A percentile compares a stretch with the other conserved stretches of the same genome.
These are phyloP conservation scores for Basidiobolus meristosporus DNA, from an alignment of 371 early-diverging fungal species.

Conservation along the genomic window DNA sequence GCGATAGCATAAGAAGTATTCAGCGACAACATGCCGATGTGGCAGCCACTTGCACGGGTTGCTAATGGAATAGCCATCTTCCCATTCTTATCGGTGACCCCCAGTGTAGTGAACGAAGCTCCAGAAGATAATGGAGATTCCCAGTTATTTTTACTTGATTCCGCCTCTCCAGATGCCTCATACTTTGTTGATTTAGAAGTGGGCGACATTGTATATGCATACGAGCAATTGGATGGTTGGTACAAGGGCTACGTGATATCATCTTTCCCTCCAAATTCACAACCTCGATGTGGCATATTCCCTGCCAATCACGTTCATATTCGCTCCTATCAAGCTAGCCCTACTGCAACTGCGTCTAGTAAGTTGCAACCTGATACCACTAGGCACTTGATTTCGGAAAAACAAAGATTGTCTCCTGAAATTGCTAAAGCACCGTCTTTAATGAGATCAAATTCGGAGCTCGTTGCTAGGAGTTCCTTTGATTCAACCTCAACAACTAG, in stretches of 20 bases:
- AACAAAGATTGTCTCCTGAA: background rate
- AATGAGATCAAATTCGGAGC: background rate
- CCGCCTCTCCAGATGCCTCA: slow-evolving; percentile 7
- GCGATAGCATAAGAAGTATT: too few relatives aligned
- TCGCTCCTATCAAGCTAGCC: too few relatives aligned
- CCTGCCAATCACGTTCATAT: slow-evolving; percentile 33
- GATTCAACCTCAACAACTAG: background rate
- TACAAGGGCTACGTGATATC: slow-evolving; percentile 39
- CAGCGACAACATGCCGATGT: slow-evolving; percentile 8
- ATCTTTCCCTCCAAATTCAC: slow-evolving; percentile 16
- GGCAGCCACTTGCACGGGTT: slow-evolving; percentile 26
- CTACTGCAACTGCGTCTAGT: too few relatives aligned
- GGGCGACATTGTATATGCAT: slow-evolving; percentile 29
- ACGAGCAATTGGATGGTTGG: slow-evolving; percentile 34
- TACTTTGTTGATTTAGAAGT: slow-evolving; percentile 20
- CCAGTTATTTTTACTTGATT: too few relatives aligned
- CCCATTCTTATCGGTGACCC: slow-evolving; percentile 13
- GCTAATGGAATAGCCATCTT: slow-evolving; percentile 24
- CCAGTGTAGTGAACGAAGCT: slow-evolving; percentile 6
- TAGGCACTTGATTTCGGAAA: background rate
- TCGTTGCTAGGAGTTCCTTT: background rate
- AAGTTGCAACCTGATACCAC: too few relatives aligned
- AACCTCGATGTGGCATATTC: slow-evolving; percentile 35
- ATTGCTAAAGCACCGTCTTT: background rate
- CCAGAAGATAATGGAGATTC: too few relatives aligned